Evolutionary conservation across 768 basidiomycete species (phyloP).

Genomic region (Russula foetens): DNA sequence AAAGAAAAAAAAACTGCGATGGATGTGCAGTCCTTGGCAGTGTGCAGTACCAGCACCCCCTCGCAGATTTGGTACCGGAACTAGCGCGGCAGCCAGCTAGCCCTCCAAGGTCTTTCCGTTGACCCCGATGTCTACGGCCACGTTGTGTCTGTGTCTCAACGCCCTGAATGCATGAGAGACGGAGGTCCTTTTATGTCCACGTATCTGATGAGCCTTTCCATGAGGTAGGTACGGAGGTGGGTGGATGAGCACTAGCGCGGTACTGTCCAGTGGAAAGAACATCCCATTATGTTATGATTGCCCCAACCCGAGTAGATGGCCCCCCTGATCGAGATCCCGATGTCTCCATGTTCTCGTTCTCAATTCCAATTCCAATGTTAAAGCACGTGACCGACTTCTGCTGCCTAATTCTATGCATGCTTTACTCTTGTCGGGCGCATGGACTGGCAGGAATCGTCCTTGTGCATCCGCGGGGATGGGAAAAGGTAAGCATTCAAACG

Average conservation of each 20-base stretch:
- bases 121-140: no score
- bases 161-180: not conserved
- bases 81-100: no score
- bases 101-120: no score
- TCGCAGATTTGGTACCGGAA: no score
- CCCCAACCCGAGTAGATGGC: not conserved
- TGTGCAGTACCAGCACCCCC: no score
- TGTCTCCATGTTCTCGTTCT: not conserved
- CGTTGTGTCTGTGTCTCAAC: not conserved
- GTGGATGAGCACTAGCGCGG: not conserved
- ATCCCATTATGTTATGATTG: not conserved
- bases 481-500: not conserved
- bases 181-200: not conserved
- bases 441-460: no score
- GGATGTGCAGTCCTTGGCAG: no score
- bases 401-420: no score
- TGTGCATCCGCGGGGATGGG: not conserved
- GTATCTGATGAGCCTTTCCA: not conserved
- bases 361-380: no score
- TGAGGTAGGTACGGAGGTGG: not conserved
- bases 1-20: no score
- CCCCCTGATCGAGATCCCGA: not conserved
- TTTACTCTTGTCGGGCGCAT: no score
- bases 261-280: not conserved
- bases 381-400: no score